A percentile compares a stretch with the other conserved stretches of the same genome.
phyloP scores from a whole-genome alignment of 176 grass and related monocot genomes.

The Musa beccarii region DNA sequence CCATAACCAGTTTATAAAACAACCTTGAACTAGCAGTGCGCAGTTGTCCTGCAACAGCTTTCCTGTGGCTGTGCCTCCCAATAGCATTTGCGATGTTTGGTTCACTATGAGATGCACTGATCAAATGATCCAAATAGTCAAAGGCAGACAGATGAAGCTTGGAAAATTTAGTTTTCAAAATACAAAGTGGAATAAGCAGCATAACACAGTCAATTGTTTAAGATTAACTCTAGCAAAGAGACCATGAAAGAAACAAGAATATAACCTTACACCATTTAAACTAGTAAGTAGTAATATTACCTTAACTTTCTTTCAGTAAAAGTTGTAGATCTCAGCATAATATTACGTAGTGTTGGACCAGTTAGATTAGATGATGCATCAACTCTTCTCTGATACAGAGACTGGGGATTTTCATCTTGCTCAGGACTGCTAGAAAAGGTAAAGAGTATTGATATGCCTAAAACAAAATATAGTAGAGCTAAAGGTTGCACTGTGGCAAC shows the following conservation, averaged over 20 bases:
- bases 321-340: slow-evolving; percentile 83
- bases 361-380: slow-evolving; percentile 86
- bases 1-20: neutral
- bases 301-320: slow-evolving; percentile 92
- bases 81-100: slow-evolving; percentile 83
- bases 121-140: slow-evolving; percentile 19
- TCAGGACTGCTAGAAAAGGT: slow-evolving; percentile 38
- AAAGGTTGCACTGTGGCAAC: too few species aligned
- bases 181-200: neutral
- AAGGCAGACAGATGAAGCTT: neutral
- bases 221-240: neutral
- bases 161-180: neutral
- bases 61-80: slow-evolving; percentile 69
- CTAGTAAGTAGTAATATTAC: slow-evolving; percentile 30
- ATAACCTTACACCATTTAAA: neutral
- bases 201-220: neutral
- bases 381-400: slow-evolving; percentile 60
- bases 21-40: slow-evolving; percentile 77
- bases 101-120: slow-evolving; percentile 87
- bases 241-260: neutral
- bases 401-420: slow-evolving; percentile 53
- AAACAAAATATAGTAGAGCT: neutral
- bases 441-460: neutral
- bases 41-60: slow-evolving; percentile 74
- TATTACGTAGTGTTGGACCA: slow-evolving; percentile 59